Percentiles rank a stretch among this genome's conserved stretches.
phyloP scores from a whole-genome alignment of 805 yeast species.

The Yarrowia sp. region DNA sequence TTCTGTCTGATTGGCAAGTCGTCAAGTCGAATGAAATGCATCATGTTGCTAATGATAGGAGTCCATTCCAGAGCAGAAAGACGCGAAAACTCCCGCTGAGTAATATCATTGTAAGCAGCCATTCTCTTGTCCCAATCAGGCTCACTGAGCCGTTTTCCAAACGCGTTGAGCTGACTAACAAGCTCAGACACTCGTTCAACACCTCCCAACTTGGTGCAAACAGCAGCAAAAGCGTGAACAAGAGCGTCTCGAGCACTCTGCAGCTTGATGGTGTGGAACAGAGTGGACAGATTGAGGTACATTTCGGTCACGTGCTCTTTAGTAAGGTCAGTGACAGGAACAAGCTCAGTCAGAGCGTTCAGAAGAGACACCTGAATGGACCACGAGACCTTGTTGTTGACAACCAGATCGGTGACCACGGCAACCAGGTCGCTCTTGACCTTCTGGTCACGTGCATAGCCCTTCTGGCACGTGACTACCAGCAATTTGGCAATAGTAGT shows the following conservation, averaged over 20 bases:
- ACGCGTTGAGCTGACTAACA: slow-evolving; percentile 68
- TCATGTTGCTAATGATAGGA: slow-evolving; percentile 65
- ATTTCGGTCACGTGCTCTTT: slow-evolving; percentile 30
- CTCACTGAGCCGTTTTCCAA: slow-evolving; percentile 56
- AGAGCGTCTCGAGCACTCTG: slow-evolving; percentile 59
- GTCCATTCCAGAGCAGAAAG: slow-evolving; percentile 65
- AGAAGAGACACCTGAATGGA: slow-evolving; percentile 55
- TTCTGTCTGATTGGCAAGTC: slow-evolving; percentile 79
- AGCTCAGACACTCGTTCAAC: slow-evolving; percentile 48
- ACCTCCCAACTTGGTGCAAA: slow-evolving; percentile 52
- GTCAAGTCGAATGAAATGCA: slow-evolving; percentile 71
- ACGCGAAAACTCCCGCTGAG: slow-evolving; percentile 48
- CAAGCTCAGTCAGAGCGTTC: slow-evolving; percentile 52
- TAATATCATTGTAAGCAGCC: slow-evolving; percentile 60
- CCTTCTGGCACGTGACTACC: slow-evolving; percentile 44
- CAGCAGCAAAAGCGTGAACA: slow-evolving; percentile 53
- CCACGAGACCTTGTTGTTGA: slow-evolving; percentile 38
- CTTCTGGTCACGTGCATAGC: slow-evolving; percentile 53
- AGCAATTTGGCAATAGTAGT: slow-evolving; percentile 31
- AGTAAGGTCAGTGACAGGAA: slow-evolving; percentile 40
- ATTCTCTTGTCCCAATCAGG: slow-evolving; percentile 77
- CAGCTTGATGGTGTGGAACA: slow-evolving; percentile 59
- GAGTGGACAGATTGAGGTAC: slow-evolving; percentile 51
- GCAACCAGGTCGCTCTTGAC: slow-evolving; percentile 52
- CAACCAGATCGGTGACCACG: slow-evolving; percentile 59